phyloP scores from a whole-genome alignment of 2,329 filamentous ascomycete genomes.

The Trichophyton mentagrophytes region DNA sequence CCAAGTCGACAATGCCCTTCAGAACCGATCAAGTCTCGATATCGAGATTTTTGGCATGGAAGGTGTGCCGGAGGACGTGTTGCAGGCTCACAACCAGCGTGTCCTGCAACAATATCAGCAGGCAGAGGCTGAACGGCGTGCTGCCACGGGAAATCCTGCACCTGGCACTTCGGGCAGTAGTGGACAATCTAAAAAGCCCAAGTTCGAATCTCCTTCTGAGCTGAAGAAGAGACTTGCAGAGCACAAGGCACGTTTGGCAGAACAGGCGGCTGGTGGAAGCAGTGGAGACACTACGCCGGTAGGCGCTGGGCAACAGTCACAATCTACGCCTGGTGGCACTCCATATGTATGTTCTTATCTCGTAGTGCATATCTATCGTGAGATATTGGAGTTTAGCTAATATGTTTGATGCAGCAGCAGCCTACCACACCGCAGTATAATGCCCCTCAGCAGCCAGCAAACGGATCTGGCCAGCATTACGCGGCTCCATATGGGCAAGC shows the following conservation, averaged over 20 bases:
- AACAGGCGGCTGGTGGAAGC: slow-evolving; percentile 42
- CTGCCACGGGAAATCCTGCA: slow-evolving; percentile 70
- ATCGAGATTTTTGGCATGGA: slow-evolving; percentile 98
- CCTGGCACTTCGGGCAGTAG: slow-evolving; percentile 42
- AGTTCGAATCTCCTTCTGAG: slow-evolving; percentile 63
- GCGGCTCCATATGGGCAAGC: slow-evolving; percentile 32
- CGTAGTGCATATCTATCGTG: not conserved
- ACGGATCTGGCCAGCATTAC: slow-evolving; percentile 31
- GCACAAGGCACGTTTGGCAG: slow-evolving; percentile 53
- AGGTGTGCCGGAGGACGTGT: slow-evolving; percentile 76
- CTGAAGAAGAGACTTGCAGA: slow-evolving; percentile 69
- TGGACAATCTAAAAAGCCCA: slow-evolving; percentile 46
- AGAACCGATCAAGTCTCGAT: slow-evolving; percentile 71
- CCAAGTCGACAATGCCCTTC: slow-evolving; percentile 81
- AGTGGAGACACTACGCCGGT: slow-evolving; percentile 48
- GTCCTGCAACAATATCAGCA: slow-evolving; percentile 78
- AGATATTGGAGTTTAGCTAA: slow-evolving; percentile 6
- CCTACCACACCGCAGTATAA: slow-evolving; percentile 31
- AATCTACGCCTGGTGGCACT: slow-evolving; percentile 38
- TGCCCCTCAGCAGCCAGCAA: slow-evolving; percentile 35
- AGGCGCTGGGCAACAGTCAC: slow-evolving; percentile 27
- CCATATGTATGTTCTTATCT: slow-evolving; percentile 41
- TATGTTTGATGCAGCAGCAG: slow-evolving; percentile 12
- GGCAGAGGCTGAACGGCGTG: slow-evolving; percentile 68
- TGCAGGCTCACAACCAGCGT: slow-evolving; percentile 71